These are phyloP conservation scores for Phytophthora rubi DNA, from an alignment of 352 stramenopile species.

Conservation along the genomic window DNA sequence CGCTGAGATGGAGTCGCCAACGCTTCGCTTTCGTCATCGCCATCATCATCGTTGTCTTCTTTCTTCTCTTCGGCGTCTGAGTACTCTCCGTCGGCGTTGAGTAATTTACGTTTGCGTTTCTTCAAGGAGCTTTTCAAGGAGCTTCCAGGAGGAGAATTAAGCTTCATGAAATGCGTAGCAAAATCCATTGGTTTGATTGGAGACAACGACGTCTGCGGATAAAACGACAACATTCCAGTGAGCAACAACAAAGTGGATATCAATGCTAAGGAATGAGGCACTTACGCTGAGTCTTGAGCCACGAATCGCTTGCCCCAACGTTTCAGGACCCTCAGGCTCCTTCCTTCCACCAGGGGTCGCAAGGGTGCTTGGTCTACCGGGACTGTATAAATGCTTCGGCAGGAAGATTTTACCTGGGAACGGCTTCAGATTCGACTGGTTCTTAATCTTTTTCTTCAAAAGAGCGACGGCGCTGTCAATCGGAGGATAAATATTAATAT, in stretches of 20 bases:
- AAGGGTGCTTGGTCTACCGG: slow-evolving; percentile 27
- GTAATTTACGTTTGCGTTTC: slow-evolving; percentile 52
- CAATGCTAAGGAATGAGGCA: background rate
- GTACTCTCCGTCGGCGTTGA: slow-evolving; percentile 12
- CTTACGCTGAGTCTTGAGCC: slow-evolving; percentile 58
- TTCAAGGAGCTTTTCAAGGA: slow-evolving; percentile 44
- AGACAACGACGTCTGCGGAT: slow-evolving; percentile 63
- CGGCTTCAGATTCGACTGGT: slow-evolving; percentile 81
- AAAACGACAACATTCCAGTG: slow-evolving; percentile 15
- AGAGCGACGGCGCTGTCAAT: slow-evolving; percentile 61
- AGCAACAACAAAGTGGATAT: slow-evolving; percentile 3
- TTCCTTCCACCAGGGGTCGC: slow-evolving; percentile 27
- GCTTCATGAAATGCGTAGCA: slow-evolving; percentile 60
- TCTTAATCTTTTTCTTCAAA: slow-evolving; percentile 88
- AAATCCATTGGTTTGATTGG: slow-evolving; percentile 74
- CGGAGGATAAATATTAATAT: slow-evolving; percentile 64
- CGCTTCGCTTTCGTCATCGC: background rate
- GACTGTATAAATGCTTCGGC: slow-evolving; percentile 70
- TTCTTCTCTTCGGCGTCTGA: slow-evolving; percentile 29
- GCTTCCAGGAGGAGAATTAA: slow-evolving; percentile 58
- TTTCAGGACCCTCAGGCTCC: slow-evolving; percentile 37
- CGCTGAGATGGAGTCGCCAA: slow-evolving; percentile 44
- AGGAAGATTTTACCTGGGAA: slow-evolving; percentile 88
- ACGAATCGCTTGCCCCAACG: slow-evolving; percentile 10
- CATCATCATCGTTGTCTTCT: slow-evolving; percentile 26